Percentiles rank a stretch among this genome's conserved stretches.
These are phyloP conservation scores for Ostreobium quekettii DNA, from an alignment of 139 green algal species.

Conservation along the genomic window DNA sequence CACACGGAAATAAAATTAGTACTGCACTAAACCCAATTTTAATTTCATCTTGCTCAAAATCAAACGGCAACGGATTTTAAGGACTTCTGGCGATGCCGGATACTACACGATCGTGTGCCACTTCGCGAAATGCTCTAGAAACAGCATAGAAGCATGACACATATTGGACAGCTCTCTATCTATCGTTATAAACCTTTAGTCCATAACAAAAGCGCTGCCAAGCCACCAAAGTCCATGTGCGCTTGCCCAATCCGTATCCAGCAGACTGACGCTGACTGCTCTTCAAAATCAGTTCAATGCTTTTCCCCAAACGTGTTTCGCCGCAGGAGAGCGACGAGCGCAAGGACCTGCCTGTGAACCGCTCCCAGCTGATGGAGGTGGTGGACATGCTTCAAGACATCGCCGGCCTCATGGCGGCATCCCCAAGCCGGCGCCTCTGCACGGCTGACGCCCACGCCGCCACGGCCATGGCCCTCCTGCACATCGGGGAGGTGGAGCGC, in stretches of 20 bases:
- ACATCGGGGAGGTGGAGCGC: slow-evolving; percentile 41
- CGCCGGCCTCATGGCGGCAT: slow-evolving; percentile 15
- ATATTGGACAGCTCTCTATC: slow-evolving; percentile 3
- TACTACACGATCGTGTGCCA: slow-evolving; percentile 5
- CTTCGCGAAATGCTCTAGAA: too few species aligned
- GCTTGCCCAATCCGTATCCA: neutral
- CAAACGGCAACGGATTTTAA: too few species aligned
- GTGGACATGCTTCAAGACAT: slow-evolving; percentile 69
- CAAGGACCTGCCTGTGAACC: slow-evolving; percentile 48
- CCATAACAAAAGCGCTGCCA: neutral
- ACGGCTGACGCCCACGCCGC: slow-evolving; percentile 43
- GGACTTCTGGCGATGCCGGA: too few species aligned
- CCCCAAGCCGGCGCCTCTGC: slow-evolving; percentile 28
- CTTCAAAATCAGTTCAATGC: too few species aligned
- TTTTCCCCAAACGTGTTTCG: too few species aligned
- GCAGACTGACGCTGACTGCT: neutral
- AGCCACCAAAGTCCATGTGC: neutral
- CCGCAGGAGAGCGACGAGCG: too few species aligned
- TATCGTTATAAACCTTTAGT: neutral
- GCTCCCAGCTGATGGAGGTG: slow-evolving; percentile 57
- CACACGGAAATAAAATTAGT: too few species aligned
- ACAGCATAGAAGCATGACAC: neutral
- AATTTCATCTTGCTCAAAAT: too few species aligned
- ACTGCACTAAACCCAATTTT: too few species aligned
- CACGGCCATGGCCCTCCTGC: slow-evolving; percentile 43